Percentiles rank a stretch among this genome's conserved stretches.
These are phyloP conservation scores for Syzygium grande DNA, from an alignment of 345 rosid species.

Conservation along the genomic window DNA sequence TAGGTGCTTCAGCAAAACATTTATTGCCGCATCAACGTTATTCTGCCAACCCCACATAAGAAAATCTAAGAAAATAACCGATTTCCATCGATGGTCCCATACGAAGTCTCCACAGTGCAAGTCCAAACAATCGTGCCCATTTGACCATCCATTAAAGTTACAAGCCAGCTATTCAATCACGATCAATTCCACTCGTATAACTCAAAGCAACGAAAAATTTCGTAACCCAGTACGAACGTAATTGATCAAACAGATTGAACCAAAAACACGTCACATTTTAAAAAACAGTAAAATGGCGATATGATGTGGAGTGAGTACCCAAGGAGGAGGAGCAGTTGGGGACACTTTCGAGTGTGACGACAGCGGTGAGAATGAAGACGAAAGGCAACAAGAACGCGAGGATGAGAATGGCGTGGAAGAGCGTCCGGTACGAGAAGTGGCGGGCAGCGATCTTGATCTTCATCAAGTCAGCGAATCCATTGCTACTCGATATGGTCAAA, in stretches of 20 bases:
- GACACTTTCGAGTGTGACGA: conserved; percentile 99
- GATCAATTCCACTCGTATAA: neutral
- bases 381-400: conserved; percentile 98
- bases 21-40: neutral
- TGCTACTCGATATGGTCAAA: conserved; percentile 88
- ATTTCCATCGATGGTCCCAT: neutral
- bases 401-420: conserved; percentile 88
- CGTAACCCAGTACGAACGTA: neutral
- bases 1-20: neutral
- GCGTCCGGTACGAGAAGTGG: conserved; percentile 94
- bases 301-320: neutral
- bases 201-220: neutral
- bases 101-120: neutral
- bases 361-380: conserved; percentile 95
- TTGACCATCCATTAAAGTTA: neutral
- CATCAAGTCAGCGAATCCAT: conserved; percentile 87
- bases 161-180: neutral
- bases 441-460: conserved; percentile 99
- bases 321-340: conserved; percentile 91
- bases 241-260: neutral
- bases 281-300: neutral
- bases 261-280: neutral
- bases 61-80: neutral
- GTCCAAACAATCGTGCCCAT: neutral
- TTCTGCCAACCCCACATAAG: neutral